Conservation (phyloP, 495 filamentous ascomycete species). For the Gamarada debralockiae region DNA sequence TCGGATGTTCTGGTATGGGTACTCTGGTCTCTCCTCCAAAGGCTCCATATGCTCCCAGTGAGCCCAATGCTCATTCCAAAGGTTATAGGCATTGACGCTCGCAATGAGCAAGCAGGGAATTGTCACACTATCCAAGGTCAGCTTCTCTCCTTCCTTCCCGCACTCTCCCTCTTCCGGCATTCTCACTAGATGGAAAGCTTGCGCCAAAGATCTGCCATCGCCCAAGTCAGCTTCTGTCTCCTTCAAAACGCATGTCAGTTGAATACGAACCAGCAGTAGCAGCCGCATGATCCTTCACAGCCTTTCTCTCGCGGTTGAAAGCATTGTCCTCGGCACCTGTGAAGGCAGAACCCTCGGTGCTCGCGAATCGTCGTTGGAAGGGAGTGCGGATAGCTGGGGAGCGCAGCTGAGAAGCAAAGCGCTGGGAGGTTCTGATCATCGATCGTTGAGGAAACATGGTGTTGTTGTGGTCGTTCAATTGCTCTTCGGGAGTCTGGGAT, state of each 20-base stretch:
- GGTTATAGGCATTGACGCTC: constrained; percentile 74
- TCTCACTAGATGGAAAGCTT: constrained; percentile 90
- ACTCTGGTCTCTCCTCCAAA: constrained; percentile 83
- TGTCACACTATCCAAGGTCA: constrained; percentile 34
- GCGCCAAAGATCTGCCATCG: constrained; percentile 75
- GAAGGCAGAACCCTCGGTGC: constrained; percentile 41
- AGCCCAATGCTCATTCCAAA: constrained; percentile 95
- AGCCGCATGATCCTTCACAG: constrained; percentile 81
- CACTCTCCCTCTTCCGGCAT: background rate
- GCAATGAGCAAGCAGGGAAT: constrained; percentile 68
- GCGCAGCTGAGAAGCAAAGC: constrained; percentile 51
- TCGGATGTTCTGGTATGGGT: constrained; percentile 92
- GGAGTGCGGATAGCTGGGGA: constrained; percentile 51
- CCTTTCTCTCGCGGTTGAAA: constrained; percentile 81
- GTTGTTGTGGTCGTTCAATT: constrained; percentile 22
- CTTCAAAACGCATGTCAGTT: background rate
- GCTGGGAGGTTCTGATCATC: constrained; percentile 55
- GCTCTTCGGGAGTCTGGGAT: constrained; percentile 5
- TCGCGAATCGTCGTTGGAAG: constrained; percentile 67
- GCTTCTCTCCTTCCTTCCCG: constrained; percentile 1
- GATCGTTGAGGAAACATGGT: constrained; percentile 63
- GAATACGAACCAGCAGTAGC: constrained; percentile 65
- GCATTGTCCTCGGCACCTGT: constrained; percentile 66
- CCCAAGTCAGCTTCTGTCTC: constrained; percentile 8
- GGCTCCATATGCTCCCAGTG: constrained; percentile 84